Evolutionary conservation across 1,284 basidiomycete species (phyloP).

Genomic region (Sphagnurus paluster): DNA sequence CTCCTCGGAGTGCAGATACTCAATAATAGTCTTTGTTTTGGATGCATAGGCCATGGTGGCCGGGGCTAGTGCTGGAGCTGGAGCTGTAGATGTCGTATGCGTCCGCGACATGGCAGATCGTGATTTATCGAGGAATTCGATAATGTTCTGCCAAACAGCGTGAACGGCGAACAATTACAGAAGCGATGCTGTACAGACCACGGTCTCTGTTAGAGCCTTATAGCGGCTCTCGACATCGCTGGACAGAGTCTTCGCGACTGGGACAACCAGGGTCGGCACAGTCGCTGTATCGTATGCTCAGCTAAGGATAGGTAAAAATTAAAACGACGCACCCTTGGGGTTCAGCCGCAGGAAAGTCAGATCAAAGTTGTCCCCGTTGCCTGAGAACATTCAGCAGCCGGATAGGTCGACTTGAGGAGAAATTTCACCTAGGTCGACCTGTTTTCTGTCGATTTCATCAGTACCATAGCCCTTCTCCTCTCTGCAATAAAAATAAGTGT

Average conservation of each 20-base stretch:
- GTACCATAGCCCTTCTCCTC: conserved; percentile 73
- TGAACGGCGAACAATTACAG: no score
- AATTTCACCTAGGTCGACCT: conserved; percentile 58
- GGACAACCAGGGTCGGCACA: conserved; percentile 85
- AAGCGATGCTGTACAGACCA: no score
- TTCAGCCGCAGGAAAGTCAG: conserved; percentile 76
- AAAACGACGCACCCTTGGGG: conserved; percentile 53
- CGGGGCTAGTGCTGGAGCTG: conserved; percentile 77
- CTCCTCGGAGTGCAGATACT: conserved; percentile 58
- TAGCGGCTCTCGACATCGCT: conserved; percentile 78
- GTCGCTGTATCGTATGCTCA: conserved; percentile 48
- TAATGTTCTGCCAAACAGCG: conserved; percentile 65
- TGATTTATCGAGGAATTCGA: conserved; percentile 83
- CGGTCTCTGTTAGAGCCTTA: conserved; percentile 76
- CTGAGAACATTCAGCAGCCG: conserved; percentile 31
- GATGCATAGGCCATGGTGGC: conserved; percentile 75
- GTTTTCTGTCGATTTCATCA: conserved; percentile 64
- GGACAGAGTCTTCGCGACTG: conserved; percentile 69
- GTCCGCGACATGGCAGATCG: conserved; percentile 67
- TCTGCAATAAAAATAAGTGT: conserved; percentile 33
- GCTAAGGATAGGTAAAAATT: neutral
- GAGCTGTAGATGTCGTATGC: conserved; percentile 65
- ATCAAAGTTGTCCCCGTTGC: conserved; percentile 66
- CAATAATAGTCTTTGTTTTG: conserved; percentile 61
- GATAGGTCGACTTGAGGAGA: neutral